Base-by-base conservation (phyloP, 305 asterid species). In the Andrographis paniculata region DNA sequence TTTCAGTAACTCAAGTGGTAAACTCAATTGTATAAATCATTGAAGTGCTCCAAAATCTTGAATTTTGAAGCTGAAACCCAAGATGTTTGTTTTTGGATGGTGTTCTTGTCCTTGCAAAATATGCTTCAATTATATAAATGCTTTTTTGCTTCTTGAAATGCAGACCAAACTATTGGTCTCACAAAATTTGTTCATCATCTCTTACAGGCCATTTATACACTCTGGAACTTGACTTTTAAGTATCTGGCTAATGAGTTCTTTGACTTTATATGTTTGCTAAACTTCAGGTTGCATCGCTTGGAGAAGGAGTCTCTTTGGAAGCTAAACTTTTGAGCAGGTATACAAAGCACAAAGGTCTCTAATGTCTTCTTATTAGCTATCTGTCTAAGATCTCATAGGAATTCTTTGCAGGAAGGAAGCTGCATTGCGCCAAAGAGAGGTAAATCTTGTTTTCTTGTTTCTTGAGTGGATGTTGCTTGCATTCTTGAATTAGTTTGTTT, bases 241-340 rank as follows among this genome's bases (percentile, higher is more conserved):
- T n/a, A n/a, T n/a, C n/a, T n/a, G n/a, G n/a, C n/a, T n/a, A n/a
- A n/a, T n/a, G n/a, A n/a, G n/a, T n/a, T 59, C 24, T 17, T 35
- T 66, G 21, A 57, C 40, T 30, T 47, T 41, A 38, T 53, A 38
- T 41, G 42, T 50, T 42, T 40, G 46, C 12, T 62, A 51, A 66
- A 55, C 69, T 48, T 68, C 73, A 89, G 97, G 98, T 91, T 59
- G 92, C 98, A 52, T 73, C 94, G 60, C 84, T 91, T 42, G 96
- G 96, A 56, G 94, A 86, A 80, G 98, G 96, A 59, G 88, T 80
- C 63, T 89, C 96, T 27, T 63, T 89, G 76, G 98, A 89, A 80
- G 94, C 96, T 58, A 91, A 91, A 62, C 78, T 86, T 56, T 64
- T 91, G 63, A 86, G 87, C 96, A 86, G 98, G 95, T 80, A 71